Evolutionary conservation across 169 alveolate species (phyloP), one percentile per base, ranked within the genome.

Genomic region (Hammondia hammondi): DNA sequence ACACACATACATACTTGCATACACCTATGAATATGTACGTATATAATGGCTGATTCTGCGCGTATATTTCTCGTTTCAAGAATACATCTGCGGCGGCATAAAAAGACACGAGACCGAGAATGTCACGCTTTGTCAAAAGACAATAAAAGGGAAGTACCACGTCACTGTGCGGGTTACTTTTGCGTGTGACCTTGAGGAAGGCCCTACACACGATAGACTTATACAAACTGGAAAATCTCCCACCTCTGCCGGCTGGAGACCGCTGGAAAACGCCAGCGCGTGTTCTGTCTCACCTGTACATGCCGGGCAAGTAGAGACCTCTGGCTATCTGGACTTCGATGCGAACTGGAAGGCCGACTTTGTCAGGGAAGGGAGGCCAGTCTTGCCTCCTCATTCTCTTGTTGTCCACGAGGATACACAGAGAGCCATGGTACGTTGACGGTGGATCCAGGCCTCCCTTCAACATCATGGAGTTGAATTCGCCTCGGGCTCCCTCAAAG

Each of bases 361-460:
- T 88, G 45, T 82, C 92, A 21, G 92, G 92, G 88, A 92, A 84
- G 21, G 95, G 95, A 37, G 95, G 95, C 95, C 95, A 92, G 92
- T 84, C 92, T 32, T 61, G 56, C 6, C 92, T 70, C 7, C 88
- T 52, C 81, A 77, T 70, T 39, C 95, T 45, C 70, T 84, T 92
- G 32, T 73, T 82, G 81, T 92, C 95, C n/a, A 88, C 92, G 45
- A 84, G 88, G 46, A 92, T 88, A 39, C 95, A 92, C 52, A 92
- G 95, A 6, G 92, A 82, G 70, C 95, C 95, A 56, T 88, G 95
- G 95, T 92, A 92, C 19, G 91, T 84, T 2, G 92, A 57, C 56
- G 95, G 81, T 27, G 95, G 95, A 39, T 92, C 88, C 87, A 92
- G 61, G 12, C 92, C 95, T n/a, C 95, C 95, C 45, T 84, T 82